A percentile compares a stretch with the other conserved stretches of the same genome.
Evolutionary conservation across 2,329 filamentous ascomycete genomes (phyloP).

Genomic region (Boeremia exigua): DNA sequence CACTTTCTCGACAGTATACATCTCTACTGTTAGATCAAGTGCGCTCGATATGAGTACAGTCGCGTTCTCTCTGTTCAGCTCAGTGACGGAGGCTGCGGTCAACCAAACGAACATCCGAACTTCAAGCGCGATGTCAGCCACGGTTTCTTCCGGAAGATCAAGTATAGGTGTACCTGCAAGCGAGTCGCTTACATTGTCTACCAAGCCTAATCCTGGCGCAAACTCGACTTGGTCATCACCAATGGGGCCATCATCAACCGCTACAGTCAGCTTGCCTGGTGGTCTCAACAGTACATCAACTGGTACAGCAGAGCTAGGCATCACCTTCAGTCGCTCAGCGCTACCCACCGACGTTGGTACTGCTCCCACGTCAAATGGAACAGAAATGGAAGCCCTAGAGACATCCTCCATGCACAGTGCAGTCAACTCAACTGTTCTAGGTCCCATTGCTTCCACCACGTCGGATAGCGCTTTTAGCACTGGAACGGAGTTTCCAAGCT

Average conservation of each 20-base stretch:
- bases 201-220: background rate
- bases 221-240: background rate
- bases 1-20: conserved; percentile 12
- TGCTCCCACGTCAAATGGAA: background rate
- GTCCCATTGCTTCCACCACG: background rate
- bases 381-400: conserved; percentile 3
- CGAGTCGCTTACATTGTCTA: background rate
- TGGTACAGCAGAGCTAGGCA: background rate
- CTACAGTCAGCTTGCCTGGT: background rate
- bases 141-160: background rate
- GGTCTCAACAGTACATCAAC: background rate
- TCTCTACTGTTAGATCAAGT: conserved; percentile 1
- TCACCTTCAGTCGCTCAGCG: conserved; percentile 7
- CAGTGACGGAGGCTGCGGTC: conserved; percentile 1
- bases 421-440: conserved; percentile 1
- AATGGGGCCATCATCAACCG: background rate
- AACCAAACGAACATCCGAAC: background rate
- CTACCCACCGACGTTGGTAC: background rate
- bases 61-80: conserved; percentile 9
- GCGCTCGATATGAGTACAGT: conserved; percentile 2
- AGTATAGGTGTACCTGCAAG: conserved; percentile 3
- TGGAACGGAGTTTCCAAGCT: background rate
- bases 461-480: background rate
- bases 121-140: background rate
- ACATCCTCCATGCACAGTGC: background rate